Conservation (phyloP, 495 filamentous ascomycete genomes). For the Penicillium pulvis region DNA sequence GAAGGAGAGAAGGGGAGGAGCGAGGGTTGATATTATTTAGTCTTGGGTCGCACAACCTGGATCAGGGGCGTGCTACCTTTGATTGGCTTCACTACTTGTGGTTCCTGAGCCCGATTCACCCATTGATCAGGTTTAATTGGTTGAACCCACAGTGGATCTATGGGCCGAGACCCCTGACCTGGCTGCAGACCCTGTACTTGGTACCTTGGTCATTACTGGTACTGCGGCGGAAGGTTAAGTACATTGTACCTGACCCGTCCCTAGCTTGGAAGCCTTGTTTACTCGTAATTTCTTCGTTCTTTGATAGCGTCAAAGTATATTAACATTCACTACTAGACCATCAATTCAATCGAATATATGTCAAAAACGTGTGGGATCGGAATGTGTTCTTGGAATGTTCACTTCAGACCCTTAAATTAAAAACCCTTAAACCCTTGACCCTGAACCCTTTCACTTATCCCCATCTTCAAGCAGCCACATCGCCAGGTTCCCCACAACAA, state of each 20-base stretch:
- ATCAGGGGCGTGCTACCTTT: constrained; percentile 4
- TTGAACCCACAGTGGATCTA: neutral
- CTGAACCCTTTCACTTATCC: neutral
- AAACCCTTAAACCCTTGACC: neutral
- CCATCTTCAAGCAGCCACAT: neutral
- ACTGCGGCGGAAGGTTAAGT: neutral
- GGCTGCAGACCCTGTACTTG: neutral
- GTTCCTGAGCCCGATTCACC: constrained; percentile 16
- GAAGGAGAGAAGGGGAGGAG: constrained; percentile 19
- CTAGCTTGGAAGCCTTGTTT: neutral
- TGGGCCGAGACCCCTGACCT: constrained; percentile 2
- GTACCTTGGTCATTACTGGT: neutral
- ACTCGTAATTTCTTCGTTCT: neutral
- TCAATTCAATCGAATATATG: neutral
- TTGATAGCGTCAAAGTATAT: neutral
- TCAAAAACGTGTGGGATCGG: neutral
- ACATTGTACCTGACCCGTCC: neutral
- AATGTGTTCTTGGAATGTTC: neutral
- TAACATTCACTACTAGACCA: neutral
- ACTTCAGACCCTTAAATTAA: neutral
- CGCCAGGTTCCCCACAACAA: neutral
- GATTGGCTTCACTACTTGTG: constrained; percentile 15
- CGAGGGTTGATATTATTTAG: constrained; percentile 17
- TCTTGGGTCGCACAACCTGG: neutral
- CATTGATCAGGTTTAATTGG: constrained; percentile 10